Percentiles rank a stretch among this genome's conserved stretches.
Evolutionary conservation across 177 flowering plant species (phyloP).

Genomic region (Vitis hybrid): DNA sequence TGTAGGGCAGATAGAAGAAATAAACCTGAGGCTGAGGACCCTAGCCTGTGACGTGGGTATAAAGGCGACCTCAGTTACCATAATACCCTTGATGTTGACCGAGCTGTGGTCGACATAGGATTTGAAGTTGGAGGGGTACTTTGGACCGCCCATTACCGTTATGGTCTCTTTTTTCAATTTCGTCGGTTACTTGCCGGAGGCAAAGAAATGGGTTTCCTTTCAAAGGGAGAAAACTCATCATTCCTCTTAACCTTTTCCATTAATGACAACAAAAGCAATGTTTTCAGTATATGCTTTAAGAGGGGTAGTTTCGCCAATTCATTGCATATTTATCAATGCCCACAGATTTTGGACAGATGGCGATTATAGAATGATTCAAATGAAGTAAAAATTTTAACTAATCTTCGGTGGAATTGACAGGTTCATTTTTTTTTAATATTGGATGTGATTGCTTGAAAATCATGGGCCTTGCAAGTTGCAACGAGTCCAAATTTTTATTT

Average conservation of each 20-base stretch:
- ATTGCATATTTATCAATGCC: too few relatives aligned
- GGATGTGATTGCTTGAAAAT: too few relatives aligned
- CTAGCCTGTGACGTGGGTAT: not conserved
- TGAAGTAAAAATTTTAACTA: too few relatives aligned
- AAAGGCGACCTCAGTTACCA: not conserved
- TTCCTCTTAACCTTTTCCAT: not conserved
- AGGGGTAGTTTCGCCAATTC: too few relatives aligned
- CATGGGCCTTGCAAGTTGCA: too few relatives aligned
- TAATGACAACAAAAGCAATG: too few relatives aligned
- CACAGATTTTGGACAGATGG: too few relatives aligned
- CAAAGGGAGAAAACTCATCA: constrained; percentile 4
- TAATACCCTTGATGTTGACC: not conserved
- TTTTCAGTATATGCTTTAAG: too few relatives aligned
- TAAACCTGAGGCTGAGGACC: not conserved
- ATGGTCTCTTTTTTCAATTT: not conserved
- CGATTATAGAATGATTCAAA: too few relatives aligned
- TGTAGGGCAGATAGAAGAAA: not conserved
- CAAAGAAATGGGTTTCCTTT: not conserved
- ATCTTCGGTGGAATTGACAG: too few relatives aligned
- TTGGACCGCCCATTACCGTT: not conserved
- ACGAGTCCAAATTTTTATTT: too few relatives aligned
- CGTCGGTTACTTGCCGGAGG: constrained; percentile 3
- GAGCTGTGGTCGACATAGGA: not conserved
- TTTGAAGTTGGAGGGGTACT: not conserved
- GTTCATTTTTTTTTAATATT: too few relatives aligned